Base-by-base conservation (phyloP, 805 yeast species). In the Lipomyces anomalus region DNA sequence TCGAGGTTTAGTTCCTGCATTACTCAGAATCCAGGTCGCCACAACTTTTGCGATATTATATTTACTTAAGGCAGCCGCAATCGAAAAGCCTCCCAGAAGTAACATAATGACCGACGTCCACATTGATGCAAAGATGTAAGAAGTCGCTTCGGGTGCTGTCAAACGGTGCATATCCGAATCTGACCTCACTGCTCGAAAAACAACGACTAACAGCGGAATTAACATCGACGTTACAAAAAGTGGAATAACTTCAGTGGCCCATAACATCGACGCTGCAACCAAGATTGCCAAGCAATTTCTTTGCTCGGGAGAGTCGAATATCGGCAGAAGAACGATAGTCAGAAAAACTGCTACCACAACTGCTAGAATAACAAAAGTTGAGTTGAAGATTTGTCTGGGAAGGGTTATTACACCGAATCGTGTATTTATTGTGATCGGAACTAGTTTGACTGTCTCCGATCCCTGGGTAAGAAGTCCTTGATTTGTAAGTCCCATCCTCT, bases 231-330 rank as follows among this genome's bases (percentile, higher is more conserved):
- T 90, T 13, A 84, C 94, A 65, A 86, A 92, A 35, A 90, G 69
- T 4, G 97, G 97, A 53, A 90, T 78, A 20, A 53, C 78, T 61
- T 90, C 98, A 7, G 97, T 85, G 0, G 97, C 97, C 98, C 97
- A 90, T 22, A 89, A 68, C 40, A 89, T 61, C 0, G 97, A 88
- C 1, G 95, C 81, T 56, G 85, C 78, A 3, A 84, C 73, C 38
- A 92, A 72, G 4, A 90, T 69, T 0, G 97, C 95, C 61, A 90
- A 74, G 66, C 98, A 87, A 58, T 87, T 79, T 49, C 82, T 84
- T 55, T 82, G 84, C 4, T 66, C 69, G 1, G 87, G 82, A 5
- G 81, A 74, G 30, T 74, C 69, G 23, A 62, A 51, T 13, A 73
- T 56, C 1, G 75, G 65, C 9, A 65, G 42, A 4, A 70, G 52